Evolutionary conservation across 306 rosid species (phyloP).

Genomic region (Medicago truncatula): MtrunA17r5.0-ANR NC_053049.1:2953501-2954000

Average conservation of each 20-base stretch:
- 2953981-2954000: neutral
- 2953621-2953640: neutral
- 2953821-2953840: neutral
- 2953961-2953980: neutral
- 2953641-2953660: neutral
- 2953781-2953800: neutral
- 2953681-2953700: neutral
- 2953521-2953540: slow-evolving; percentile 2
- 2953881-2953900: neutral
- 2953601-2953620: neutral
- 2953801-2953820: neutral
- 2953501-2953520: neutral
- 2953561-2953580: neutral
- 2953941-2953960: neutral
- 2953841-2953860: neutral
- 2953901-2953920: neutral
- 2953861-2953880: neutral
- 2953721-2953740: neutral
- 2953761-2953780: neutral
- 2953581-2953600: neutral
- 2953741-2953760: neutral
- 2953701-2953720: neutral
- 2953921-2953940: neutral
- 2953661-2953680: neutral
- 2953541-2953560: slow-evolving; percentile 6